Conservation (phyloP, 176 grass and related monocot species). For the Carex myosuroides region DNA sequence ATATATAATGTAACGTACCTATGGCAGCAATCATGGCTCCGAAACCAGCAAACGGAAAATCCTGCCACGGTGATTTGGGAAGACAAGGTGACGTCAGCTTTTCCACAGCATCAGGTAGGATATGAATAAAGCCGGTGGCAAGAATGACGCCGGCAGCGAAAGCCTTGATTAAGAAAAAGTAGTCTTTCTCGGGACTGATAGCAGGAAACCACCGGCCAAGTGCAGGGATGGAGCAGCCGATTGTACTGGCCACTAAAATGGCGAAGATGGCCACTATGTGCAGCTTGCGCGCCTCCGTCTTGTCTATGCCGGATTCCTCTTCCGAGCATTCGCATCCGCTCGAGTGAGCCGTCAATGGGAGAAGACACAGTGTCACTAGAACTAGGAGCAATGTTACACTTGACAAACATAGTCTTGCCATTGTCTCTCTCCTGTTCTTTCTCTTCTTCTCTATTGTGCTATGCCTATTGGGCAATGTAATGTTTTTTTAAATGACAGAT, state of each 20-base stretch:
- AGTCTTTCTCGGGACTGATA: constrained; percentile 28
- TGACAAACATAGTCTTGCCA: background rate
- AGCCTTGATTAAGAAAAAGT: constrained; percentile 64
- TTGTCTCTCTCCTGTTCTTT: background rate
- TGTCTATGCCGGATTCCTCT: constrained; percentile 19
- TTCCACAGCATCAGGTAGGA: constrained; percentile 50
- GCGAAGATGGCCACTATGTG: constrained; percentile 63
- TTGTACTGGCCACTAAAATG: constrained; percentile 41
- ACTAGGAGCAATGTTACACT: background rate
- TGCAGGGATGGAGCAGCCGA: constrained; percentile 34
- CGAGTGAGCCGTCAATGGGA: constrained; percentile 13
- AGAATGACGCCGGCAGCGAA: constrained; percentile 79
- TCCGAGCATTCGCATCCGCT: constrained; percentile 30
- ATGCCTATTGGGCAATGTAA: too few species aligned
- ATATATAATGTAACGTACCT: background rate
- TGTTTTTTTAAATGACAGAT: too few species aligned
- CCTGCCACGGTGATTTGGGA: constrained; percentile 29
- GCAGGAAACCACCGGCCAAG: constrained; percentile 37
- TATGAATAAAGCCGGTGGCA: constrained; percentile 67
- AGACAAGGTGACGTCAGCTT: constrained; percentile 56
- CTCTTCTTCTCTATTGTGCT: too few species aligned
- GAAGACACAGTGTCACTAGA: background rate
- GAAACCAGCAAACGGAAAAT: constrained; percentile 20
- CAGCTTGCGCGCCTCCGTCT: constrained; percentile 25
- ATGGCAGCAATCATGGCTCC: constrained; percentile 60